These are phyloP conservation scores for Jacaranda mimosifolia DNA, from an alignment of 257 asterid genomes.

Conservation along the genomic window DNA sequence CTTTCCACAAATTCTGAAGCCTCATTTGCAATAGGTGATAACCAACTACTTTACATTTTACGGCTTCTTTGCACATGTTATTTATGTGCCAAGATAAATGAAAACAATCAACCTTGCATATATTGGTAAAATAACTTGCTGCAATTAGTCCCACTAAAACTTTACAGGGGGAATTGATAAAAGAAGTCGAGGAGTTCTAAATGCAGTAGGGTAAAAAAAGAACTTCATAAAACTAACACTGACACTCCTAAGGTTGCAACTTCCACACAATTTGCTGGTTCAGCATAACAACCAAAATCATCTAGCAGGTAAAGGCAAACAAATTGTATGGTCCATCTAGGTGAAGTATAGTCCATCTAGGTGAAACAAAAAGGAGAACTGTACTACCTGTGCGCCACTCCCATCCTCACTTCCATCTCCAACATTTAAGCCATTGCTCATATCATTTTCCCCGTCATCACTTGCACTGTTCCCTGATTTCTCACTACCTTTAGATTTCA, in stretches of 20 bases:
- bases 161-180: background rate
- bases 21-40: no score
- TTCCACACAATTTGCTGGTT: background rate
- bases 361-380: constrained; percentile 23
- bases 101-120: no score
- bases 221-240: no score
- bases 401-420: constrained; percentile 77
- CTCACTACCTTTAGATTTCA: constrained; percentile 62
- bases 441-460: constrained; percentile 63
- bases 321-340: background rate
- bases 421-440: constrained; percentile 55
- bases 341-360: background rate
- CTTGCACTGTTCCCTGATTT: constrained; percentile 55
- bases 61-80: no score
- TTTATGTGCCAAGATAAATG: no score
- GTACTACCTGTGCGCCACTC: constrained; percentile 76
- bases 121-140: background rate
- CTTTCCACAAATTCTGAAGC: no score
- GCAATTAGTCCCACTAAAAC: background rate
- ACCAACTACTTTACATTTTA: no score
- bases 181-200: background rate
- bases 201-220: background rate
- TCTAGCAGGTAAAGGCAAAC: background rate
- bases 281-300: background rate
- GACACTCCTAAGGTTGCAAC: background rate